Conservation (phyloP, 2,329 filamentous ascomycete genomes). For the Periconia macrospinosa region DNA sequence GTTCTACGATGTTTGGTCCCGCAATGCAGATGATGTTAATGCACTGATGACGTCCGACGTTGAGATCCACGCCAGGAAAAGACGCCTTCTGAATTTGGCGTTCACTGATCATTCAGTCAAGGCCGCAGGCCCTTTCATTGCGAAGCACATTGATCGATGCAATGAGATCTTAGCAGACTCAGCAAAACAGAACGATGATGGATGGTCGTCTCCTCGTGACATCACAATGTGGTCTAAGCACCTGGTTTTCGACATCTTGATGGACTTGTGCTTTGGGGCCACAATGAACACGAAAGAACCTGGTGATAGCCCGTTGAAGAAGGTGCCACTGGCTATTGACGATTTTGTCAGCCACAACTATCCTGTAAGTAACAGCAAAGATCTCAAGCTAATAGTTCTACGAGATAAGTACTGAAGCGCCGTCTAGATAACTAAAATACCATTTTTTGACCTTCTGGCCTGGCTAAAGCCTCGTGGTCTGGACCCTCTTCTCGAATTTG, state of each 20-base stretch:
- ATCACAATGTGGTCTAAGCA: slow-evolving; percentile 17
- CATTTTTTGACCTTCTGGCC: slow-evolving; percentile 2
- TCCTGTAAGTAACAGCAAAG: neutral
- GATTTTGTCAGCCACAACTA: slow-evolving; percentile 2
- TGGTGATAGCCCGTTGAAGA: slow-evolving; percentile 11
- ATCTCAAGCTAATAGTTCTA: neutral
- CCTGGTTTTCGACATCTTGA: slow-evolving; percentile 49
- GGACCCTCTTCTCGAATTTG: neutral
- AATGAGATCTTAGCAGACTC: neutral
- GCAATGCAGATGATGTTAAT: slow-evolving; percentile 7
- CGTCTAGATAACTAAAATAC: slow-evolving; percentile 1
- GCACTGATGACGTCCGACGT: slow-evolving; percentile 4
- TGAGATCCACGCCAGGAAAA: slow-evolving; percentile 7
- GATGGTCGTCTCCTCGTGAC: neutral
- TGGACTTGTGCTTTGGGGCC: slow-evolving; percentile 40
- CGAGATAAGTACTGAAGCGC: neutral
- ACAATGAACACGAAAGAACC: slow-evolving; percentile 36
- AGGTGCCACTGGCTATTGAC: slow-evolving; percentile 9
- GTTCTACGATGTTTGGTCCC: slow-evolving; percentile 7
- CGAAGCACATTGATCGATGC: slow-evolving; percentile 17
- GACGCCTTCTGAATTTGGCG: slow-evolving; percentile 9
- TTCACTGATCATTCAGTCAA: slow-evolving; percentile 15
- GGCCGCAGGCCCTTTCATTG: slow-evolving; percentile 5
- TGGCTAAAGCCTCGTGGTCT: slow-evolving; percentile 14
- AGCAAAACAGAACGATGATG: neutral